phyloP scores from a whole-genome alignment of 768 basidiomycete genomes.

The Boletellus ananiceps region DNA sequence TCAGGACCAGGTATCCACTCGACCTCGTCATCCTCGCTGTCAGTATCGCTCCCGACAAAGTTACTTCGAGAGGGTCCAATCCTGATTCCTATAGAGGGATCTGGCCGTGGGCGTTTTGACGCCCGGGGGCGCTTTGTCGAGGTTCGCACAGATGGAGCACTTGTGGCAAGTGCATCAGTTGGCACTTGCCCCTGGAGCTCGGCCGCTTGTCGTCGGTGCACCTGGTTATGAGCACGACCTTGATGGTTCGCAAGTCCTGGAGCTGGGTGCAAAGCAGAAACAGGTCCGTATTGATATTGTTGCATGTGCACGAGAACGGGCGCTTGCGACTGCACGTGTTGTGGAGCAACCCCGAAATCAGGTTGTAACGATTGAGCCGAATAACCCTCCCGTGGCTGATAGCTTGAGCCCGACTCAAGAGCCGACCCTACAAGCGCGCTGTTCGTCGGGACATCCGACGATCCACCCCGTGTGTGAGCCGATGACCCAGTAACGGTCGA shows the following conservation, averaged over 20 bases:
- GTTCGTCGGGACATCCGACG: background rate
- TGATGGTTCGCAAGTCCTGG: background rate
- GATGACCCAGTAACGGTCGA: slow-evolving; percentile 24
- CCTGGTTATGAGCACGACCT: background rate
- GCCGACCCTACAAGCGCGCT: background rate
- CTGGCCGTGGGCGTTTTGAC: slow-evolving; percentile 19
- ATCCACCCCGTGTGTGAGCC: slow-evolving; percentile 4
- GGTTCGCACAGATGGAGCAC: slow-evolving; percentile 2
- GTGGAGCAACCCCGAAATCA: slow-evolving; percentile 8
- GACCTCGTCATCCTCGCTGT: slow-evolving; percentile 30
- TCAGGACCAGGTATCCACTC: slow-evolving; percentile 20
- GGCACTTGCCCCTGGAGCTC: slow-evolving; percentile 2
- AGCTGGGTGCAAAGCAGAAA: slow-evolving; percentile 2
- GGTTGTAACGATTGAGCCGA: background rate
- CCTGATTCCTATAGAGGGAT: background rate
- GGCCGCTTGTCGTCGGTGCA: background rate
- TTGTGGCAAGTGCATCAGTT: background rate
- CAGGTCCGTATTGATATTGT: slow-evolving; percentile 7
- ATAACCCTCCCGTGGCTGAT: slow-evolving; percentile 1
- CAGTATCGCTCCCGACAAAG: slow-evolving; percentile 24
- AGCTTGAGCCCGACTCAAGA: background rate
- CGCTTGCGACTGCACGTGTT: slow-evolving; percentile 8
- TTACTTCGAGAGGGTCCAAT: background rate
- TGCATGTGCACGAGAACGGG: background rate
- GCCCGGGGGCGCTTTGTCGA: slow-evolving; percentile 21